Evolutionary conservation across 169 alveolate species (phyloP).

Genomic region (Eimeria zaria): DNA sequence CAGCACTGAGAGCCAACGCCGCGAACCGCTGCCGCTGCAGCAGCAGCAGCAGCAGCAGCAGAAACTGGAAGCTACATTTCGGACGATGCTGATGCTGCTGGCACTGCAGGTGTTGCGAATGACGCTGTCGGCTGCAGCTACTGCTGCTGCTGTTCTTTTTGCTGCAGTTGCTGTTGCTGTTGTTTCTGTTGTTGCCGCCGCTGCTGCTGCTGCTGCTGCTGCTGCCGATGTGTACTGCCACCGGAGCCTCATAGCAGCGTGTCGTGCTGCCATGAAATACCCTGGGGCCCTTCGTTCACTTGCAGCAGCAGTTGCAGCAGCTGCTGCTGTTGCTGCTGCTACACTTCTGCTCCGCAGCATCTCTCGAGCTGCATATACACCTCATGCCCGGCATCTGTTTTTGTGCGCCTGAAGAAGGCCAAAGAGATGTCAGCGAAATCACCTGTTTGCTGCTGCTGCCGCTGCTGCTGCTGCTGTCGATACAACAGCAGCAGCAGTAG

Average conservation of each 20-base stretch:
- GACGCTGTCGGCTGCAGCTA: not conserved
- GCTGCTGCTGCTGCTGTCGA: conserved; percentile 15
- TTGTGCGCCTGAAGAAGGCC: not conserved
- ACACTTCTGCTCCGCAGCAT: not conserved
- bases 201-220: conserved; percentile 10
- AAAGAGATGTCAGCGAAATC: not conserved
- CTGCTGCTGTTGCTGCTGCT: not conserved
- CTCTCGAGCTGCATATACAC: conserved; percentile 5
- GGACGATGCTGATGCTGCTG: not conserved
- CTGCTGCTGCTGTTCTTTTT: not conserved
- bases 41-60: conserved; percentile 2
- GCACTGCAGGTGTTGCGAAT: not conserved
- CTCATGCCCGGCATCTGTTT: not conserved
- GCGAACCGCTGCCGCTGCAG: not conserved
- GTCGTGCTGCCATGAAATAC: not conserved
- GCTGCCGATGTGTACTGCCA: not conserved
- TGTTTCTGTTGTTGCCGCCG: no score
- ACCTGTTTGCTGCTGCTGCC: not conserved
- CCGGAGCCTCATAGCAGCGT: not conserved
- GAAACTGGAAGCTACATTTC: not conserved
- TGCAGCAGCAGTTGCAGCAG: conserved; percentile 19
- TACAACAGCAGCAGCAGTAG: not conserved
- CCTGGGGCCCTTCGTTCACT: not conserved
- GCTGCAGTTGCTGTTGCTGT: not conserved
- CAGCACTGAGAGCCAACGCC: conserved; percentile 27